Evolutionary conservation across 2,329 filamentous ascomycete species (phyloP), one percentile per base, ranked within the genome.

Genomic region (Bipolaris sorokiniana): DNA sequence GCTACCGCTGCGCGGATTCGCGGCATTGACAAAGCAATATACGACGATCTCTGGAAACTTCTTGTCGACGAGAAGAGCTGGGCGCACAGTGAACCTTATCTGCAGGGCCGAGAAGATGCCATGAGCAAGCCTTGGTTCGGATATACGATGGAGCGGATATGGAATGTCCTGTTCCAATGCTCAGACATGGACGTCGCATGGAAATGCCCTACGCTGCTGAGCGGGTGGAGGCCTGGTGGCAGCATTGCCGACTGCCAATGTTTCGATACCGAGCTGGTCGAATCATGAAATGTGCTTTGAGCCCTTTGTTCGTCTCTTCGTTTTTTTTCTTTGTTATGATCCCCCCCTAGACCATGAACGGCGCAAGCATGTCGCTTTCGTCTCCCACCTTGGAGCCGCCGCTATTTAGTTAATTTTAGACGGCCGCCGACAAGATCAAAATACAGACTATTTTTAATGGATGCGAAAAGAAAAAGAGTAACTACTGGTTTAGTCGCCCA

Each of bases 1-100:
- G 79, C 76, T 2, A 81, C 79, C 1, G 78, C 78, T 0, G 70
- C 68, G 5, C 73, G 82, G 1, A 78, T 83, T 5, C 69, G 79
- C 1, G 77, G 70, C 2, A 70, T 73, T 9, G 59, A 65, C 20
- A 76, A 70, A 47, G 48, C 48, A 5, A 60, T 78, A 15, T 80
- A 78, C 54, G 60, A 77, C 28, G 65, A 71, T 13, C 56, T 80
- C 23, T 51, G 59, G 50, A 48, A 67, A 3, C 63, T 64, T 1
- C 58, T 74, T 33, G 48, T 65, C 16, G 64, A 72, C 41, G 51
- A 64, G 26, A 52, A 64, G 9, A 72, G 67, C 41, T 71, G 68
- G 70, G 68, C 69, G n/a, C 69, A 72, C 54, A 57, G 65, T 36
- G 49, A 64, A 7, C 51, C 56, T 16, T 72, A 64, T 31, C 58